Evolutionary conservation across 306 rosid genomes (phyloP), one percentile per base, ranked within the genome.

Genomic region (Acacia crassicarpa): DNA sequence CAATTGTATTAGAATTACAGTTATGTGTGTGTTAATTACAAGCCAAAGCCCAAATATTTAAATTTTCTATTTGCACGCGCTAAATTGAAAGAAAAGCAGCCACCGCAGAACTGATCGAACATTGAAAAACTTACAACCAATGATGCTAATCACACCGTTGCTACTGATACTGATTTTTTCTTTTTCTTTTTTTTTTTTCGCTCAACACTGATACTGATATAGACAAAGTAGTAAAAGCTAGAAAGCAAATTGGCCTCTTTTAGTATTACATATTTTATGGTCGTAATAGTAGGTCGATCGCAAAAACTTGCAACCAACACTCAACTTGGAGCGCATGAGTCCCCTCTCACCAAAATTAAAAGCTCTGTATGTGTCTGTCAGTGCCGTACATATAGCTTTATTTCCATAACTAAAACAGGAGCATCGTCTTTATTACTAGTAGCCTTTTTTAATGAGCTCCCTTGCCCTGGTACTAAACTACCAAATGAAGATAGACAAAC

Each of bases 401-500:
- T 43, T 43, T 9, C 54, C 9, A 27, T 43, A 40, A 14, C 32
- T 43, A 11, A 41, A 69, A 22, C 54, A 22, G 2, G 33, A 46
- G 54, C 74, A n/a, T 69, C 74, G 53, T 69, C 51, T 69, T 69
- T n/a, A 69, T 69, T 41, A 41, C 9, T 33, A 4, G 48, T 40
- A 40, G 11, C 19, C 19, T 9, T 10, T 41, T 38, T 19, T 20
- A 10, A 38, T 19, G 48, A 7, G 19, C 0, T 3, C n/a, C 71
- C 71, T 82, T 25, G 17, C 77, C 58, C 41, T 17, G 17, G 25
- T 27, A 77, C 27, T 62, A 77, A 83, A 71, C 79, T 67, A 61
- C 79, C 62, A 78, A 30, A 67, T 67, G 53, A 23, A 66, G 48
- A n/a, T 61, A 43, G 65, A 69, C 17, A 44, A 78, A 82, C 89